These are phyloP conservation scores for Vinca minor DNA, from an alignment of 257 asterid genomes.

Conservation along the genomic window DNA sequence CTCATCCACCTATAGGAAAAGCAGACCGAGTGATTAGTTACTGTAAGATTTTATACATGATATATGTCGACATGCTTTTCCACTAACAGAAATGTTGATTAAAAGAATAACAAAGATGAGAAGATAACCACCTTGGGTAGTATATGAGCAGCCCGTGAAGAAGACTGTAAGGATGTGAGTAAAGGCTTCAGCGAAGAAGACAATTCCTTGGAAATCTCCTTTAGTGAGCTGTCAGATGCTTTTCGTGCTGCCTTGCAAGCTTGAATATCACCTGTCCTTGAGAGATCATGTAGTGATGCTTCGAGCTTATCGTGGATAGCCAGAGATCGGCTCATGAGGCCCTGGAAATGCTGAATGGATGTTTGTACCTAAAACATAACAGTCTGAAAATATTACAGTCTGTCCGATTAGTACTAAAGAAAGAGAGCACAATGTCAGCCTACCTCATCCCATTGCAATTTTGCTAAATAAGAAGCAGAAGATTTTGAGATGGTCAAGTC, in stretches of 20 bases:
- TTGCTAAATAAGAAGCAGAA: constrained; percentile 78
- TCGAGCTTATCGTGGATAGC: constrained; percentile 69
- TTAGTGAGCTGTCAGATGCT: constrained; percentile 60
- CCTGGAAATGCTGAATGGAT: constrained; percentile 61
- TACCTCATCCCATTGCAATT: constrained; percentile 98
- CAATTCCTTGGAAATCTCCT: constrained; percentile 76
- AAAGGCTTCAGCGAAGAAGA: constrained; percentile 62
- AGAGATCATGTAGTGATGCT: constrained; percentile 80
- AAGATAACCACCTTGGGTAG: constrained; percentile 52
- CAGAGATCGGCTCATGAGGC: constrained; percentile 50
- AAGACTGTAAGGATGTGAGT: constrained; percentile 62
- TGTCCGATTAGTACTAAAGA: constrained; percentile 6
- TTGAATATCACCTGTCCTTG: constrained; percentile 83
- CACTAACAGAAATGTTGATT: neutral
- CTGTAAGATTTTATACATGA: neutral
- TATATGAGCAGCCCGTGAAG: constrained; percentile 60
- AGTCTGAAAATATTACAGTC: neutral
- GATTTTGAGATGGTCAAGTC: constrained; percentile 95
- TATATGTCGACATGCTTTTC: neutral
- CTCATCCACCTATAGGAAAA: constrained; percentile 65
- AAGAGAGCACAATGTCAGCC: constrained; percentile 4
- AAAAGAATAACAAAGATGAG: constrained; percentile 13
- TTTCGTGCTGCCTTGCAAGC: constrained; percentile 91
- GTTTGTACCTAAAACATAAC: constrained; percentile 55
- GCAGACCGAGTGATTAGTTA: neutral